Percentiles rank a stretch among this genome's conserved stretches.
Evolutionary conservation across 495 filamentous ascomycete species (phyloP).

Genomic region (Aspergillus nidulans): DNA sequence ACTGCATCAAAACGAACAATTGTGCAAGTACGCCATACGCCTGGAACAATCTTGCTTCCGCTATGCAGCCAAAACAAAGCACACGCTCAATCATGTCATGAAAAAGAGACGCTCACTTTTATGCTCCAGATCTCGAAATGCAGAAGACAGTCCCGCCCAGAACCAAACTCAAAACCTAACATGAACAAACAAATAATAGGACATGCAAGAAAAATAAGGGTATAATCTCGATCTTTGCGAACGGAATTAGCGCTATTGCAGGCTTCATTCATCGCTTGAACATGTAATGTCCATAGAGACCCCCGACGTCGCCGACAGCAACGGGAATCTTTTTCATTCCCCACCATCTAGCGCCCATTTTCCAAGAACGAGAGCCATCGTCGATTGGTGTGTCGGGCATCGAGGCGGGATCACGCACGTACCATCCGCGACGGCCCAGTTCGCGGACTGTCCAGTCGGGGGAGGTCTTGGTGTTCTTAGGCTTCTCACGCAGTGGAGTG

Average conservation of each 20-base stretch:
- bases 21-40: constrained; percentile 2
- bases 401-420: constrained; percentile 49
- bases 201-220: constrained; percentile 18
- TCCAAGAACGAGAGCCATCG: constrained; percentile 65
- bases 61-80: constrained; percentile 25
- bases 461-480: constrained; percentile 44
- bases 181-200: constrained; percentile 12
- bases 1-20: neutral
- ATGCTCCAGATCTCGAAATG: neutral
- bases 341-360: constrained; percentile 87
- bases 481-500: constrained; percentile 51
- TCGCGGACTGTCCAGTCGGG: constrained; percentile 67
- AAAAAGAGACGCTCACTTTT: constrained; percentile 13
- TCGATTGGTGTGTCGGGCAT: constrained; percentile 30
- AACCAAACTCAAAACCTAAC: constrained; percentile 10
- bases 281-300: constrained; percentile 85
- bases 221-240: constrained; percentile 12
- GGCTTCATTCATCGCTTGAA: constrained; percentile 55
- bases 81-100: constrained; percentile 6
- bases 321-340: constrained; percentile 85
- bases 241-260: neutral
- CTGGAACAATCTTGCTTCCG: constrained; percentile 20
- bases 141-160: constrained; percentile 5
- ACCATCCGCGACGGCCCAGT: constrained; percentile 67
- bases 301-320: constrained; percentile 70